Percentiles rank a stretch among this genome's conserved stretches.
Evolutionary conservation across 2,329 filamentous ascomycete genomes (phyloP).

Genomic region (Periconia sp.): DNA sequence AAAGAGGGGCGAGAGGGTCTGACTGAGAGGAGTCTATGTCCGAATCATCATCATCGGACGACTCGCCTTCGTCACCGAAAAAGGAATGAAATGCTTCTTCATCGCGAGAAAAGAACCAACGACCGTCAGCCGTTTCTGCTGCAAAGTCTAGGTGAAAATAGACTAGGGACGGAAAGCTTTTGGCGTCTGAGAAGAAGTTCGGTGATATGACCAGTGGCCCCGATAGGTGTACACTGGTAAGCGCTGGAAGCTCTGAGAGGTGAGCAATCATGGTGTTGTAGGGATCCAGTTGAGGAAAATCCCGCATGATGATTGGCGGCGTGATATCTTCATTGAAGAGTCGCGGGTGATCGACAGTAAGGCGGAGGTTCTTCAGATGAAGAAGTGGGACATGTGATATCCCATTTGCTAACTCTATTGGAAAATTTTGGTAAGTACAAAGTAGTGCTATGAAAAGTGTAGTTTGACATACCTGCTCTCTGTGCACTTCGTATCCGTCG

Average conservation of each 20-base stretch:
- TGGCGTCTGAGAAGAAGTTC: not conserved
- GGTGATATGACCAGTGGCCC: not conserved
- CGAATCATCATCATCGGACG: too few species aligned
- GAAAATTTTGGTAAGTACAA: too few species aligned
- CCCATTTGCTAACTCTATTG: not conserved
- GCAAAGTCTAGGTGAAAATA: not conserved
- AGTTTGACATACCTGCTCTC: too few species aligned
- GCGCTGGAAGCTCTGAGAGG: not conserved
- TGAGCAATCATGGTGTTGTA: not conserved
- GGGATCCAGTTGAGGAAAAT: not conserved
- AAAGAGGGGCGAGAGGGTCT: too few species aligned
- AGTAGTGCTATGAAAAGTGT: too few species aligned
- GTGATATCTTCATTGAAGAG: not conserved
- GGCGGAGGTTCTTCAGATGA: not conserved
- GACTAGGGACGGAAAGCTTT: not conserved
- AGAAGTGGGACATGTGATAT: not conserved
- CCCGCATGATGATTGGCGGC: too few species aligned
- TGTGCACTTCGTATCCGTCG: too few species aligned
- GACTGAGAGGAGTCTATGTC: too few species aligned
- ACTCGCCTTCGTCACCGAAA: too few species aligned
- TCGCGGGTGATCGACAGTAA: not conserved
- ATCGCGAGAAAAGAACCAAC: not conserved
- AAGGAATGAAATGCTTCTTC: not conserved
- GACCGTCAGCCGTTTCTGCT: not conserved
- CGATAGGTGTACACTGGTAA: not conserved